A percentile compares a stretch with the other conserved stretches of the same genome.
phyloP scores from a whole-genome alignment of 306 rosid genomes.

The Cucurbita pepo region DNA sequence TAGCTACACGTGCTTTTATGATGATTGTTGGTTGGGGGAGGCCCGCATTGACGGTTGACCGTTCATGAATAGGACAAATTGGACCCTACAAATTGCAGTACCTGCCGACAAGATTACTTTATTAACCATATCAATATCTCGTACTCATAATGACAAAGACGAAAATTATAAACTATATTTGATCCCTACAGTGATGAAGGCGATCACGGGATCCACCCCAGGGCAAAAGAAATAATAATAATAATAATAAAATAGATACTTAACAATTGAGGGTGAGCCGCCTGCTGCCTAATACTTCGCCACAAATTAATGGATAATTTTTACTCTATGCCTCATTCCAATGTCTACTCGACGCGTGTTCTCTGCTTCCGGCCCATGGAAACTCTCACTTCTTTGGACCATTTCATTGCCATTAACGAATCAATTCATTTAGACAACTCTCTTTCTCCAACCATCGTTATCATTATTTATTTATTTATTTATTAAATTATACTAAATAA shows the following conservation, averaged over 20 bases:
- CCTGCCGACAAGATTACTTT: conserved; percentile 32
- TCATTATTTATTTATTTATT: no score
- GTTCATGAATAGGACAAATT: conserved; percentile 4
- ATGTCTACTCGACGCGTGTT: no score
- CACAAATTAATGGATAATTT: no score
- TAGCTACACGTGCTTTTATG: conserved; percentile 39
- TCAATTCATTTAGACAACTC: no score
- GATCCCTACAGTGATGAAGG: not conserved
- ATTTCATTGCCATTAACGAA: no score
- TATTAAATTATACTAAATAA: no score
- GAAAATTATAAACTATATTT: not conserved
- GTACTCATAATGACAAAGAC: conserved; percentile 5
- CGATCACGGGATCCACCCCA: not conserved
- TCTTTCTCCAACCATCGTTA: no score
- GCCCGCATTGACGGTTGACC: conserved; percentile 27
- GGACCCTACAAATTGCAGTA: conserved; percentile 17
- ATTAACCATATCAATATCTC: not conserved
- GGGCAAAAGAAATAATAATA: not conserved
- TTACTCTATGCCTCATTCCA: no score
- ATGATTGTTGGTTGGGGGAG: conserved; percentile 14
- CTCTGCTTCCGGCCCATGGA: no score
- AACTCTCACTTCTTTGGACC: no score
- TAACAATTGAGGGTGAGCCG: no score
- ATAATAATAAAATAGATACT: not conserved
- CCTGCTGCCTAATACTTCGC: no score